phyloP scores from a whole-genome alignment of 371 early-diverging fungal genomes.

The Mucor lusitanicus region DNA sequence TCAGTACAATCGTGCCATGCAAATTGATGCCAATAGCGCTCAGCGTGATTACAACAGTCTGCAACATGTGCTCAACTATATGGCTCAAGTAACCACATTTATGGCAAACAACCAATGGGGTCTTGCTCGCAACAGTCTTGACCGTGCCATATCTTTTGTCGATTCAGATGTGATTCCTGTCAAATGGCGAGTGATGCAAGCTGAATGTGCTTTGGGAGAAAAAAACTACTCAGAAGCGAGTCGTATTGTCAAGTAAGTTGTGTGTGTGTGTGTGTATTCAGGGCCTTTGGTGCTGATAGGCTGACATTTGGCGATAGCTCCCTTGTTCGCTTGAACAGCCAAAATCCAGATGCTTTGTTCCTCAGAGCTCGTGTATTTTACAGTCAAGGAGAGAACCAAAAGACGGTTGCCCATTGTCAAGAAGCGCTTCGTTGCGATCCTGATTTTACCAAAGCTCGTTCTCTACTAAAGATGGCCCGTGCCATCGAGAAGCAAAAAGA shows the following conservation, averaged over 20 bases:
- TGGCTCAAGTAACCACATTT: slow-evolving; percentile 57
- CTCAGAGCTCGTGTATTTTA: slow-evolving; percentile 75
- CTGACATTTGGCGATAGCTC: slow-evolving; percentile 30
- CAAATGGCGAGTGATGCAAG: slow-evolving; percentile 73
- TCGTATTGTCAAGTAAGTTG: slow-evolving; percentile 54
- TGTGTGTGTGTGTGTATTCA: not conserved
- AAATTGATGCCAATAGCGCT: slow-evolving; percentile 48
- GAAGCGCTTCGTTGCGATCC: slow-evolving; percentile 82
- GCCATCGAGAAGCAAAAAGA: slow-evolving; percentile 69
- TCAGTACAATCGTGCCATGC: slow-evolving; percentile 43
- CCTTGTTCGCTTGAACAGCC: slow-evolving; percentile 61
- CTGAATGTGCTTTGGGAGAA: slow-evolving; percentile 71
- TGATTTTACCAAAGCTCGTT: slow-evolving; percentile 71
- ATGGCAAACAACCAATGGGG: slow-evolving; percentile 60
- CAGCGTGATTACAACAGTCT: slow-evolving; percentile 55
- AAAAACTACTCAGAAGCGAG: slow-evolving; percentile 72
- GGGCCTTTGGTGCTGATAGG: not conserved
- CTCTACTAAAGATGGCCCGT: slow-evolving; percentile 63
- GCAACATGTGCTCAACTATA: slow-evolving; percentile 54
- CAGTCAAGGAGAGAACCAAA: slow-evolving; percentile 69
- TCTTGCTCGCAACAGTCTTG: slow-evolving; percentile 64
- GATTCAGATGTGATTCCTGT: slow-evolving; percentile 59
- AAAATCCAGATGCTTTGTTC: slow-evolving; percentile 77
- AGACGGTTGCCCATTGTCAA: slow-evolving; percentile 61
- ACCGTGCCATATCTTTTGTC: slow-evolving; percentile 61